These are phyloP conservation scores for Ogataea pilisensis DNA, from an alignment of 805 yeast species.

Conservation along the genomic window DNA sequence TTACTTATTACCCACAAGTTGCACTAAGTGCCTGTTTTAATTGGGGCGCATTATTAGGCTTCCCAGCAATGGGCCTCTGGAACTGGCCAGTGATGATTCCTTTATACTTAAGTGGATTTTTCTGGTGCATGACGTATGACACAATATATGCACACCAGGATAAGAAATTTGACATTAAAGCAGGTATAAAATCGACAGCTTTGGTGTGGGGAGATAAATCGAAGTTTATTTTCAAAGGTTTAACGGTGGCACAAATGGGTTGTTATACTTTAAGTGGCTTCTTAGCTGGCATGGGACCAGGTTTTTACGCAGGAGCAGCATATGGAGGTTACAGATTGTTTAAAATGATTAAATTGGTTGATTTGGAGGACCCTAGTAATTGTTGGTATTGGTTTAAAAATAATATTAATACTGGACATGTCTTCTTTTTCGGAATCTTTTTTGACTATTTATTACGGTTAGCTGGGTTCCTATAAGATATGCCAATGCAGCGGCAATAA, in stretches of 20 bases:
- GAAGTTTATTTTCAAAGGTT: slow-evolving; percentile 59
- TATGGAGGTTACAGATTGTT: slow-evolving; percentile 67
- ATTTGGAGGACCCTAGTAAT: slow-evolving; percentile 70
- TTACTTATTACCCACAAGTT: slow-evolving; percentile 93
- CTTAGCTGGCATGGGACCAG: slow-evolving; percentile 81
- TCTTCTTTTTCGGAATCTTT: slow-evolving; percentile 60
- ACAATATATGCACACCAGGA: slow-evolving; percentile 98
- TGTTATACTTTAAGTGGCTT: slow-evolving; percentile 65
- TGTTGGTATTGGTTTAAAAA: slow-evolving; percentile 81
- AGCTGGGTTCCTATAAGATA: slow-evolving; percentile 41
- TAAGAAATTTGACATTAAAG: slow-evolving; percentile 77
- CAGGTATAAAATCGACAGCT: slow-evolving; percentile 95
- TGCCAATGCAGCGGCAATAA: too few species aligned
- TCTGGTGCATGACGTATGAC: slow-evolving; percentile 96
- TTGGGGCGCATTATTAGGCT: slow-evolving; percentile 94
- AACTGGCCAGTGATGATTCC: slow-evolving; percentile 73
- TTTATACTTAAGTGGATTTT: slow-evolving; percentile 66
- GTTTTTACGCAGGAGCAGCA: slow-evolving; percentile 63
- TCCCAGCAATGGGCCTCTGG: slow-evolving; percentile 93
- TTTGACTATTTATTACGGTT: slow-evolving; percentile 56
- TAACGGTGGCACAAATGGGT: slow-evolving; percentile 66
- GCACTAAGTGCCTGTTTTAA: slow-evolving; percentile 77
- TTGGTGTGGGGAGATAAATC: slow-evolving; percentile 86
- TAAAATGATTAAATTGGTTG: slow-evolving; percentile 65
- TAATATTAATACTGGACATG: slow-evolving; percentile 74